Conservation (phyloP, 441 rosid genomes). For the Mallotus repandus region DNA sequence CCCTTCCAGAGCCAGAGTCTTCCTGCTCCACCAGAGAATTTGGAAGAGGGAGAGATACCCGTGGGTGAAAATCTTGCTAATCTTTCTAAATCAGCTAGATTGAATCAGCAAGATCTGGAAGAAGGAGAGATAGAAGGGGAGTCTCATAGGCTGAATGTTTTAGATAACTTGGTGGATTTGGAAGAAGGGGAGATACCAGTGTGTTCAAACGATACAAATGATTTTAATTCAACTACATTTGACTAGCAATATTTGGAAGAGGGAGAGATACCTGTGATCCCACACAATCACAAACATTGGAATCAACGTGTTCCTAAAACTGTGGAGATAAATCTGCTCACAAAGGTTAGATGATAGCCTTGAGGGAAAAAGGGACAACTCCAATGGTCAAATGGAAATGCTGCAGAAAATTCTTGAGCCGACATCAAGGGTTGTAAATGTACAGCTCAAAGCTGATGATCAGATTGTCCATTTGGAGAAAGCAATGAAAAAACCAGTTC, state of each 20-base stretch:
- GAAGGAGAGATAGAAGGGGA: not conserved
- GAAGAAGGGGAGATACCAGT: slow-evolving; percentile 9
- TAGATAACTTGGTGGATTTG: not conserved
- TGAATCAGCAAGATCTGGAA: not conserved
- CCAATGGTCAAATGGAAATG: not conserved
- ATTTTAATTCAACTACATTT: no score
- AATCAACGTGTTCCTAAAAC: not conserved
- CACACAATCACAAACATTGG: not conserved
- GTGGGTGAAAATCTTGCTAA: slow-evolving; percentile 1
- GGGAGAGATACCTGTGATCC: not conserved
- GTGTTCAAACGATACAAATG: not conserved
- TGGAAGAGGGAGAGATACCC: slow-evolving; percentile 18
- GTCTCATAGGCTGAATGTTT: not conserved
- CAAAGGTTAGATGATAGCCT: not conserved
- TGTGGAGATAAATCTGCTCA: not conserved
- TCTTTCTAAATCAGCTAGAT: not conserved
- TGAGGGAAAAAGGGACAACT: not conserved
- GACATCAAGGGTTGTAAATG: not conserved
- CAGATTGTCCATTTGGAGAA: not conserved
- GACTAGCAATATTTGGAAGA: not conserved
- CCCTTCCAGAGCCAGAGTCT: not conserved
- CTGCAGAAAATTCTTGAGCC: not conserved
- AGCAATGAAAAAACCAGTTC: not conserved
- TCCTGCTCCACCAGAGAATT: not conserved
- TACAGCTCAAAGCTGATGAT: not conserved